Percentiles rank a stretch among this genome's conserved stretches.
These are phyloP conservation scores for Gamsiella multidivaricata DNA, from an alignment of 192 early-diverging fungal species.

Conservation along the genomic window DNA sequence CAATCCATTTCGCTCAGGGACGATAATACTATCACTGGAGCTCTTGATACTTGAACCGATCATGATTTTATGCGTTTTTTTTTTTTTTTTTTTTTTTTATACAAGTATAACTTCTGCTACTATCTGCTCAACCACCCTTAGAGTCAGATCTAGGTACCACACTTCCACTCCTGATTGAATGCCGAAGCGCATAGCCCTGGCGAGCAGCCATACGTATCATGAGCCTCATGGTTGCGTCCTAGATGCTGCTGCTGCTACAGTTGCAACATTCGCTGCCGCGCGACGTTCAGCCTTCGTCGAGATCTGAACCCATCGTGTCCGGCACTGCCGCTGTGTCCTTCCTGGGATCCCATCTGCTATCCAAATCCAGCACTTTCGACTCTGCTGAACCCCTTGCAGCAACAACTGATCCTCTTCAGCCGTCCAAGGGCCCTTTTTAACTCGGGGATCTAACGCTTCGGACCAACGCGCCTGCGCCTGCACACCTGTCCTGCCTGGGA, in stretches of 20 bases:
- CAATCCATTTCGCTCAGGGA: too few species aligned
- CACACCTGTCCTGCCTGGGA: conserved; percentile 66
- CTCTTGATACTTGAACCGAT: too few species aligned
- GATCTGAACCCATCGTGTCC: conserved; percentile 71
- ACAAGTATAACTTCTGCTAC: too few species aligned
- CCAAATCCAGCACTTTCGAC: conserved; percentile 65
- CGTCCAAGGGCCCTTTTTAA: conserved; percentile 65
- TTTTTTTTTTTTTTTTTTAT: too few species aligned
- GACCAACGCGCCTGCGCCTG: conserved; percentile 72
- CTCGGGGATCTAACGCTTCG: conserved; percentile 66
- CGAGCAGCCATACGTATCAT: too few species aligned
- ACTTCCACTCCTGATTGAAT: too few species aligned
- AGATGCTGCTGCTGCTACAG: background rate
- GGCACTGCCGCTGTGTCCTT: conserved; percentile 68
- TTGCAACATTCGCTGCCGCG: background rate
- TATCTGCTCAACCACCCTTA: too few species aligned
- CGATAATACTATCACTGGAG: too few species aligned
- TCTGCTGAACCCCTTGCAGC: conserved; percentile 60
- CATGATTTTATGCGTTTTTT: too few species aligned
- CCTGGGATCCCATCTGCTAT: conserved; percentile 68
- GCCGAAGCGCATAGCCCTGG: too few species aligned
- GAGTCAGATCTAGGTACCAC: too few species aligned
- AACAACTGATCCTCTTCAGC: conserved; percentile 64
- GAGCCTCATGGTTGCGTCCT: too few species aligned
- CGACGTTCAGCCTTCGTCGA: conserved; percentile 54